These are phyloP conservation scores for Erigeron philadelphicus DNA, from an alignment of 140 eudicot genomes.

Conservation along the genomic window DNA sequence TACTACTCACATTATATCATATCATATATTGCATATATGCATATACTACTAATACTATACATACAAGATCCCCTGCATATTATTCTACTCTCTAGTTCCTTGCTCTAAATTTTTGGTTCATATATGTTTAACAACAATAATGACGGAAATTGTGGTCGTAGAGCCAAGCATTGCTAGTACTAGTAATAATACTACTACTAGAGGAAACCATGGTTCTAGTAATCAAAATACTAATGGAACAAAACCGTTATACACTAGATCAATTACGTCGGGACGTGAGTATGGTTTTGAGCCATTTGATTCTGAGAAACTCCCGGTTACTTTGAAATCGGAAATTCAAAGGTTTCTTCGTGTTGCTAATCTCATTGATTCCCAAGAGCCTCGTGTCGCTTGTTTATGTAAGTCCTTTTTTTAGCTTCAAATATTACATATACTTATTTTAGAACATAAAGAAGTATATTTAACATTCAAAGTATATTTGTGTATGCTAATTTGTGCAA, in stretches of 20 bases:
- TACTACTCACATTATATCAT: neutral
- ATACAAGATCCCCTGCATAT: conserved; percentile 43
- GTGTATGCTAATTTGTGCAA: conserved; percentile 19
- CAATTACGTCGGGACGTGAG: conserved; percentile 54
- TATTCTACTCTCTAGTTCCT: conserved; percentile 7
- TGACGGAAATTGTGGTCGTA: conserved; percentile 65
- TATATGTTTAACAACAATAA: conserved; percentile 20
- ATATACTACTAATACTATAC: conserved; percentile 32
- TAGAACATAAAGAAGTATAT: neutral
- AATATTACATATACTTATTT: neutral
- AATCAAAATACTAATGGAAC: conserved; percentile 28
- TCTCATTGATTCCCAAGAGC: conserved; percentile 68
- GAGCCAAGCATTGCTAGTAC: conserved; percentile 49
- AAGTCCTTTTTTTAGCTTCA: conserved; percentile 29
- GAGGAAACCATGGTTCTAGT: conserved; percentile 17
- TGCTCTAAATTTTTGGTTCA: conserved; percentile 23
- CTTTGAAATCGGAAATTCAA: conserved; percentile 82
- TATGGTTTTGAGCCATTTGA: conserved; percentile 78
- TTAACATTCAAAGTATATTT: neutral
- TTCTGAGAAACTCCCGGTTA: conserved; percentile 83
- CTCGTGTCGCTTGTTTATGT: conserved; percentile 92
- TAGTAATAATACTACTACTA: conserved; percentile 23
- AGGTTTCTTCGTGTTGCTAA: conserved; percentile 91
- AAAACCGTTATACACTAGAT: conserved; percentile 33
- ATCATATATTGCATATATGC: neutral